These are phyloP conservation scores for Xylaria sp. DNA, from an alignment of 2,329 filamentous ascomycete species.

Conservation along the genomic window DNA sequence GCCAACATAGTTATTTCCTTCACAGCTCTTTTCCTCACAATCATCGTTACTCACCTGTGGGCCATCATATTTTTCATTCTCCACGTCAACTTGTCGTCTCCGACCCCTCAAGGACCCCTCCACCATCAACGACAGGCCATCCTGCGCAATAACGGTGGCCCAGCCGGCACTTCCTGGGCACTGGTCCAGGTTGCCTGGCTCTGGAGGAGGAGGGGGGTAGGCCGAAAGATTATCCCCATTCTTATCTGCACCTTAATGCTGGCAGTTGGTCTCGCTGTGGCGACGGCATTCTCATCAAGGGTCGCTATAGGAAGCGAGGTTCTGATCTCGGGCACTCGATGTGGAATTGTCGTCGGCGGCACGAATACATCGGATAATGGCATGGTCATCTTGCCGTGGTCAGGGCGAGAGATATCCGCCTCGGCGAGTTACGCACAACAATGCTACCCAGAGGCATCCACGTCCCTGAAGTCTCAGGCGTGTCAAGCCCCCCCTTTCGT, in stretches of 20 bases:
- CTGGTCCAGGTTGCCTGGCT: slow-evolving; percentile 15
- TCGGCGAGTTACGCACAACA: slow-evolving; percentile 22
- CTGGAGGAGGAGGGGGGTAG: slow-evolving; percentile 10
- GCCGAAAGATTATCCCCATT: background rate
- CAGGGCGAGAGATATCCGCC: background rate
- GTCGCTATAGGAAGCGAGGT: slow-evolving; percentile 11
- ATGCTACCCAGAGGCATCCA: slow-evolving; percentile 20
- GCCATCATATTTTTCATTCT: slow-evolving; percentile 24
- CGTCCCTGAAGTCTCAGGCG: background rate
- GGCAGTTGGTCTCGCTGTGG: background rate
- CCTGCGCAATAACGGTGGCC: slow-evolving; percentile 21
- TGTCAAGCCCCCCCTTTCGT: slow-evolving; percentile 2
- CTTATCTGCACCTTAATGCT: background rate
- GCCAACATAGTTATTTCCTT: slow-evolving; percentile 40
- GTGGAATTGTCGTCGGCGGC: slow-evolving; percentile 1
- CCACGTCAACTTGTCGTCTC: slow-evolving; percentile 23
- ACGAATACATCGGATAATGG: background rate
- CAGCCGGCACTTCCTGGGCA: slow-evolving; percentile 5
- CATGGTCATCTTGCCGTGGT: background rate
- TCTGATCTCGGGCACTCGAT: slow-evolving; percentile 7
- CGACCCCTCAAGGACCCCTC: slow-evolving; percentile 24
- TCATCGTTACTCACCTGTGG: slow-evolving; percentile 29
- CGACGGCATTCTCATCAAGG: slow-evolving; percentile 10
- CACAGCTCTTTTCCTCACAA: slow-evolving; percentile 37
- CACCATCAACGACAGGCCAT: slow-evolving; percentile 34